Percentiles rank a stretch among this genome's conserved stretches.
Conservation (phyloP, 768 basidiomycete species). For the Termitomyces sp. region DNA sequence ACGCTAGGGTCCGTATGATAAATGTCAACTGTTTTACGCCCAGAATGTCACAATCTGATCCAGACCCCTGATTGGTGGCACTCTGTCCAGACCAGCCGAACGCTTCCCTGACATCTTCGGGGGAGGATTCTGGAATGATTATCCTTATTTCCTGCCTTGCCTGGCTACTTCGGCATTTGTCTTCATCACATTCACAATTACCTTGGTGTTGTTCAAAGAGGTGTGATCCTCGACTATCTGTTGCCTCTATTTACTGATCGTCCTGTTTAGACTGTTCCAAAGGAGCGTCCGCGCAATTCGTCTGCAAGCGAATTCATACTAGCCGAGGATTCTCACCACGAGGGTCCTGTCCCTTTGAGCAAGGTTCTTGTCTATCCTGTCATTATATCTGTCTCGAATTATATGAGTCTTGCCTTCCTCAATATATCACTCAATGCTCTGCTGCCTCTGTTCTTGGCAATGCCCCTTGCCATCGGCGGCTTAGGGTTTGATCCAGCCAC, state of each 20-base stretch:
- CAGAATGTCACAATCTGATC: slow-evolving; percentile 13
- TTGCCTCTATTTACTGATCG: neutral
- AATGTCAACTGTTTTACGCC: slow-evolving; percentile 14
- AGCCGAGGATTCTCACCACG: neutral
- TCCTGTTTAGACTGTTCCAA: slow-evolving; percentile 21
- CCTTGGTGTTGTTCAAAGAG: slow-evolving; percentile 37
- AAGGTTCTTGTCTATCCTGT: slow-evolving; percentile 47
- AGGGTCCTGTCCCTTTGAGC: slow-evolving; percentile 35
- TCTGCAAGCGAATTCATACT: neutral
- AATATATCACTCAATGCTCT: slow-evolving; percentile 50
- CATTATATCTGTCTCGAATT: slow-evolving; percentile 63
- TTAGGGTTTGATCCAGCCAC: slow-evolving; percentile 52
- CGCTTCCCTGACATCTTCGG: slow-evolving; percentile 57
- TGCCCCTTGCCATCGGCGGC: slow-evolving; percentile 61
- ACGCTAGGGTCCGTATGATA: slow-evolving; percentile 31
- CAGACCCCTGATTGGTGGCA: slow-evolving; percentile 65
- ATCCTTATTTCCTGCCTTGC: slow-evolving; percentile 77
- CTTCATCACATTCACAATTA: slow-evolving; percentile 25
- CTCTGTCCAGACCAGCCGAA: slow-evolving; percentile 58
- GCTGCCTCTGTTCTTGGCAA: slow-evolving; percentile 65
- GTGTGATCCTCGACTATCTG: slow-evolving; percentile 16
- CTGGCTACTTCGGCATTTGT: slow-evolving; percentile 30
- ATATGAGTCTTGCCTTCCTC: slow-evolving; percentile 57
- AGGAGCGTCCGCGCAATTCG: neutral
- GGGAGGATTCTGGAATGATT: slow-evolving; percentile 50